Conservation (phyloP, 257 asterid species). For the Buddleja alternifolia region DNA sequence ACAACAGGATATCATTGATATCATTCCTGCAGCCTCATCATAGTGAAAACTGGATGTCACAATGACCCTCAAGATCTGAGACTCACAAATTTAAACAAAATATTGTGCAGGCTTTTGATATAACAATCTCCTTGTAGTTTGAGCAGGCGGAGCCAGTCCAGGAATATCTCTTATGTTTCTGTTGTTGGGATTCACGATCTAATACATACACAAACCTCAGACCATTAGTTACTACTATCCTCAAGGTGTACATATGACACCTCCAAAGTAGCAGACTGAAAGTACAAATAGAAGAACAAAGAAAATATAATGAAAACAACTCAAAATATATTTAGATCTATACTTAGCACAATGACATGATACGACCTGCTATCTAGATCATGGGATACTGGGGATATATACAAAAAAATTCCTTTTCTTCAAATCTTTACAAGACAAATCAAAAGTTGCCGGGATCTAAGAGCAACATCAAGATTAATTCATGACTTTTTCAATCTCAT, state of each 20-base stretch:
- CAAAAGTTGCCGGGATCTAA: background rate
- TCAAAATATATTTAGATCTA: background rate
- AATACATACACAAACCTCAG: conserved; percentile 22
- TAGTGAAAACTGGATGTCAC: conserved; percentile 22
- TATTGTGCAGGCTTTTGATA: conserved; percentile 43
- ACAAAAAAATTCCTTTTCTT: background rate
- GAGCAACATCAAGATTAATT: background rate
- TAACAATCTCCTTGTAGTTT: conserved; percentile 78
- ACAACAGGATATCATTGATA: conserved; percentile 24
- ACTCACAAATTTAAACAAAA: conserved; percentile 30
- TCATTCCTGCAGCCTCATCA: conserved; percentile 17
- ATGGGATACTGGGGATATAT: background rate
- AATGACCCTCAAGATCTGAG: conserved; percentile 12
- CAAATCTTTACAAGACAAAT: background rate
- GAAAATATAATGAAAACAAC: background rate
- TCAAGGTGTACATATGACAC: background rate
- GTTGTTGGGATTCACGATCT: conserved; percentile 91
- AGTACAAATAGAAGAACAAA: background rate
- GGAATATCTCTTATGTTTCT: conserved; percentile 86
- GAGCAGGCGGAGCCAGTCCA: conserved; percentile 98
- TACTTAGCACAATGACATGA: background rate
- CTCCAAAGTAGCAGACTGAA: background rate
- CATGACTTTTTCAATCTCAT: background rate
- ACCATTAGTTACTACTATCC: conserved; percentile 24
- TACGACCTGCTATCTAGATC: conserved; percentile 5